Conservation (phyloP, 805 yeast genomes). For the Phaffomyces antillensis region DNA sequence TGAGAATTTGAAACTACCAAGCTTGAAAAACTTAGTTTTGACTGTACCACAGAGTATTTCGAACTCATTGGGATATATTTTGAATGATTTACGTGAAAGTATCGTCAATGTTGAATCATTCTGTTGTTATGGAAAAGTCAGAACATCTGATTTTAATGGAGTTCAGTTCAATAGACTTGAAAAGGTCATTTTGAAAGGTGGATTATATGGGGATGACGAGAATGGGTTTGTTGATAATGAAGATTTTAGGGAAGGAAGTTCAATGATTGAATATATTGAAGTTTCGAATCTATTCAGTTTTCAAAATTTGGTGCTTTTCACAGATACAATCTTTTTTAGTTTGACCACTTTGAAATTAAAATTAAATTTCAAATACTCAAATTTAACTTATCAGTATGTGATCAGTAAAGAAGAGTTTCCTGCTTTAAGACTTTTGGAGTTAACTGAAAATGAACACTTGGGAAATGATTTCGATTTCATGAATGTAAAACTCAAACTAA, state of each 20-base stretch:
- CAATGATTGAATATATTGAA: neutral
- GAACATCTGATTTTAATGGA: neutral
- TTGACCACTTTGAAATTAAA: neutral
- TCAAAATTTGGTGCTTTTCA: neutral
- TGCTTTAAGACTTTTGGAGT: neutral
- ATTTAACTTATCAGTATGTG: neutral
- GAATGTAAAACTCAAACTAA: neutral
- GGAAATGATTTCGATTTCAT: neutral
- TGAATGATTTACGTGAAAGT: neutral
- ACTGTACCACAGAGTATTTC: neutral
- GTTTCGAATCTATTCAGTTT: constrained; percentile 1
- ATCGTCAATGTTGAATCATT: neutral
- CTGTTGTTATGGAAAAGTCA: neutral
- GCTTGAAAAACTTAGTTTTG: neutral
- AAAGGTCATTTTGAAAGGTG: neutral
- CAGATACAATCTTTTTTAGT: neutral
- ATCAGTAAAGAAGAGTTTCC: neutral
- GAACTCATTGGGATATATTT: neutral
- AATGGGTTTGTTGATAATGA: neutral
- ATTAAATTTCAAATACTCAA: neutral
- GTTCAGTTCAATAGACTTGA: neutral
- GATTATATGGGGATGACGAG: neutral
- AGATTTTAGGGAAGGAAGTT: neutral
- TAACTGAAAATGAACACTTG: neutral
- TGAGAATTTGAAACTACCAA: neutral